Percentiles rank a stretch among this genome's conserved stretches.
phyloP scores from a whole-genome alignment of 1,284 basidiomycete genomes.

The Melampsora larici-populina region DNA sequence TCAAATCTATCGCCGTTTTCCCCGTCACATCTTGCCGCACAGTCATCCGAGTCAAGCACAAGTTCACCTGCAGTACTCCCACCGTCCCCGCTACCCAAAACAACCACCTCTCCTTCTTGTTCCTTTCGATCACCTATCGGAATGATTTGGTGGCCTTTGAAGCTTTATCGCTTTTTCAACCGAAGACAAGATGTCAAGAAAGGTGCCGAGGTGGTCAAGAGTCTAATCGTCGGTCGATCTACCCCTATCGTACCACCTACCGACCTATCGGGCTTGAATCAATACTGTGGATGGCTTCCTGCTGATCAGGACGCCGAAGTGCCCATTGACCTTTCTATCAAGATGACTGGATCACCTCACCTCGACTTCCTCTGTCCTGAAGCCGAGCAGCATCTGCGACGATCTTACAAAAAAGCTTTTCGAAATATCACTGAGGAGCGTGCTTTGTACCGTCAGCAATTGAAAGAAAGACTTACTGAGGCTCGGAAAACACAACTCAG shows the following conservation, averaged over 20 bases:
- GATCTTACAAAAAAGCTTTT: constrained; percentile 29
- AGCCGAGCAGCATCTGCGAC: constrained; percentile 27
- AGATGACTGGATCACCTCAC: constrained; percentile 30
- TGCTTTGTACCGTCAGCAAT: constrained; percentile 12
- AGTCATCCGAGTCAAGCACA: not conserved
- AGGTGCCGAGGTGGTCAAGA: constrained; percentile 30
- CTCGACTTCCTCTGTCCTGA: constrained; percentile 38
- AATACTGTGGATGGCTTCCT: constrained; percentile 1
- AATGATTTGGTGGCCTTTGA: constrained; percentile 41
- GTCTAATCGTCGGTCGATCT: constrained; percentile 15
- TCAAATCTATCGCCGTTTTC: constrained; percentile 5
- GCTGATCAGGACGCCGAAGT: not conserved
- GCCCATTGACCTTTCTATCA: not conserved
- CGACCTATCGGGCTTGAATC: not conserved
- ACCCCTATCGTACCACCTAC: constrained; percentile 26
- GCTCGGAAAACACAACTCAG: not conserved
- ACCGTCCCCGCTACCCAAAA: constrained; percentile 24
- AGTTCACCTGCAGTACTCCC: not conserved
- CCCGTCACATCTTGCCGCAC: not conserved
- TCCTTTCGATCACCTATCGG: constrained; percentile 43
- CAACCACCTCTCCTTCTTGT: constrained; percentile 41
- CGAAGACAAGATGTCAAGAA: constrained; percentile 20
- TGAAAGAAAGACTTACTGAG: constrained; percentile 22
- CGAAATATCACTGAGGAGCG: constrained; percentile 28
- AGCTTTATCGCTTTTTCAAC: constrained; percentile 42